phyloP scores from a whole-genome alignment of 768 basidiomycete genomes.

The Hericium coralloides region DNA sequence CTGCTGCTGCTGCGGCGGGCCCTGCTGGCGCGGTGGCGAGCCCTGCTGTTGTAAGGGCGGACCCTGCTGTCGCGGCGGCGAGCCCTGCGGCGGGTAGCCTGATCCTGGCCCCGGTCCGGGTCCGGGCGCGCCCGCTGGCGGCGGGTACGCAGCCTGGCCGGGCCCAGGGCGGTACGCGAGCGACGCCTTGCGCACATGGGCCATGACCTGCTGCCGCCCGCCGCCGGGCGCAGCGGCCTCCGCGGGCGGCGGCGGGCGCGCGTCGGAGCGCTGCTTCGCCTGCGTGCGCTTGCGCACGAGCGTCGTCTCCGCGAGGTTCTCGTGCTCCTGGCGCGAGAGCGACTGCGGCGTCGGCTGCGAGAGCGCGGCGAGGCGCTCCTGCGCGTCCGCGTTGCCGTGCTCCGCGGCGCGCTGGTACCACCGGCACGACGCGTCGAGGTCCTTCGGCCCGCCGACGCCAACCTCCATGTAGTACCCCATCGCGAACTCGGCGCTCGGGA shows the following conservation, averaged over 20 bases:
- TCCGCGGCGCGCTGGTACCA: slow-evolving; percentile 78
- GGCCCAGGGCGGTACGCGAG: slow-evolving; percentile 17
- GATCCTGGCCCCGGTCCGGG: not conserved
- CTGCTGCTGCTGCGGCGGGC: slow-evolving; percentile 5
- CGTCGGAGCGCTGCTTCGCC: slow-evolving; percentile 52
- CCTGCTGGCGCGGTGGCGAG: not conserved
- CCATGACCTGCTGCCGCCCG: slow-evolving; percentile 40
- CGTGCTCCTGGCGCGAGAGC: slow-evolving; percentile 75
- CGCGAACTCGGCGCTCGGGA: slow-evolving; percentile 85
- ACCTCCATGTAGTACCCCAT: slow-evolving; percentile 95
- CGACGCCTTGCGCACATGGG: slow-evolving; percentile 46
- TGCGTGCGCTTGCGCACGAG: slow-evolving; percentile 77
- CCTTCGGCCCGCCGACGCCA: slow-evolving; percentile 69
- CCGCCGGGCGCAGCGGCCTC: slow-evolving; percentile 11
- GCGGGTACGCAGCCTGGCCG: not conserved
- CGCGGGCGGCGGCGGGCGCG: slow-evolving; percentile 9
- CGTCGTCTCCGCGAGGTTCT: slow-evolving; percentile 65
- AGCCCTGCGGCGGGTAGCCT: not conserved
- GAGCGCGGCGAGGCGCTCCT: slow-evolving; percentile 62
- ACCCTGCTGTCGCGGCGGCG: no score
- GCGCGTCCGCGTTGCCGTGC: slow-evolving; percentile 77
- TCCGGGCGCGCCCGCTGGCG: not conserved
- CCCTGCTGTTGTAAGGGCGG: no score
- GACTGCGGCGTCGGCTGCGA: slow-evolving; percentile 49
- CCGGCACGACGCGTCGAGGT: slow-evolving; percentile 51